Percentiles rank a stretch among this genome's conserved stretches.
phyloP scores from a whole-genome alignment of 257 asterid species.

The Nicotiana paniculata region DNA sequence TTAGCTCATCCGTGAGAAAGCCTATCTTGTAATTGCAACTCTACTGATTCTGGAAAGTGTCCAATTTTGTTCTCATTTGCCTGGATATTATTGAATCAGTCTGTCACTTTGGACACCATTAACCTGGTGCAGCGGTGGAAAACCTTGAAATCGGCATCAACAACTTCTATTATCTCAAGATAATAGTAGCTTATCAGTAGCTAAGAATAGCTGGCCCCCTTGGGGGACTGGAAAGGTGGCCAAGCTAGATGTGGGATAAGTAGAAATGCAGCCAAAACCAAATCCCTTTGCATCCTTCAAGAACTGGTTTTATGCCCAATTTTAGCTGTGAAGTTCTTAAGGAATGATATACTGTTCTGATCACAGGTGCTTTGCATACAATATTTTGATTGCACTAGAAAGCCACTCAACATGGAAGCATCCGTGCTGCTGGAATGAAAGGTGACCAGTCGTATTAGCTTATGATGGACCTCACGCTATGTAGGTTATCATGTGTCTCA shows the following conservation, averaged over 20 bases:
- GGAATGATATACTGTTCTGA: conserved; percentile 42
- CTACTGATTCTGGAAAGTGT: conserved; percentile 39
- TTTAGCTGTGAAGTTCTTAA: conserved; percentile 67
- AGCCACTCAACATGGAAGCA: conserved; percentile 51
- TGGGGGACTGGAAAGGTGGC: conserved; percentile 68
- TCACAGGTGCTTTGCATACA: conserved; percentile 74
- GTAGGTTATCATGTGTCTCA: neutral
- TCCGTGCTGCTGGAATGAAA: conserved; percentile 62
- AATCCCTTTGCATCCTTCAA: conserved; percentile 53
- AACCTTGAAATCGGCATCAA: neutral
- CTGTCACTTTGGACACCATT: conserved; percentile 41
- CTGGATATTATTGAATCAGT: conserved; percentile 63
- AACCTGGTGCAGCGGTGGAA: conserved; percentile 28
- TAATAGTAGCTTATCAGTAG: neutral
- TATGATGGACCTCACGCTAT: conserved; percentile 44
- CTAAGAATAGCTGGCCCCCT: conserved; percentile 30
- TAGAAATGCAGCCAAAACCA: conserved; percentile 66
- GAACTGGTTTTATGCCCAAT: conserved; percentile 69
- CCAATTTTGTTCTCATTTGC: conserved; percentile 73
- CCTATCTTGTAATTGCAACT: neutral
- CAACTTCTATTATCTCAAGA: neutral
- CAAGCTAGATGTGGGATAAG: conserved; percentile 53
- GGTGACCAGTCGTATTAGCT: conserved; percentile 74
- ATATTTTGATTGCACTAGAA: conserved; percentile 65
- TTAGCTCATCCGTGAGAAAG: neutral